Percentiles rank a stretch among this genome's conserved stretches.
Evolutionary conservation across 139 green algal genomes (phyloP).

Genomic region (Trebouxia sp.): DNA sequence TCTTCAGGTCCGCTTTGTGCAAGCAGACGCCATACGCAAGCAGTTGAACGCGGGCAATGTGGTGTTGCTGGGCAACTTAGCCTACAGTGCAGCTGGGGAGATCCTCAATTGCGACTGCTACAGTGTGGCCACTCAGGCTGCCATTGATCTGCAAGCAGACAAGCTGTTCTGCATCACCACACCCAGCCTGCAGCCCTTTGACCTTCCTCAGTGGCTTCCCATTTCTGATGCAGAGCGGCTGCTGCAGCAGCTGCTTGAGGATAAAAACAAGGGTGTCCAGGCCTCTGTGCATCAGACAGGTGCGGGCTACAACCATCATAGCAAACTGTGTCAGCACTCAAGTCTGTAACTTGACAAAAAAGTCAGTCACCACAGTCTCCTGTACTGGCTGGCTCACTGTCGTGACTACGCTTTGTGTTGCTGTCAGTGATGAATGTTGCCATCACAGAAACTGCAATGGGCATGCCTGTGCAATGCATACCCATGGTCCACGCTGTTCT

Average conservation of each 20-base stretch:
- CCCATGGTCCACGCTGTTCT: too few species aligned
- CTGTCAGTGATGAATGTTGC: too few species aligned
- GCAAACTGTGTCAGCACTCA: too few species aligned
- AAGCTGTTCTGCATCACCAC: conserved; percentile 91
- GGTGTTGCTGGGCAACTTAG: conserved; percentile 89
- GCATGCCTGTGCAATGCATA: too few species aligned
- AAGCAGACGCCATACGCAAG: conserved; percentile 68
- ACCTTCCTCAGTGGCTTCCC: conserved; percentile 69
- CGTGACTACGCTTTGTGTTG: too few species aligned
- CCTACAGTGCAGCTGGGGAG: conserved; percentile 68
- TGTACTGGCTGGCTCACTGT: too few species aligned
- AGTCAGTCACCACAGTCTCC: background rate
- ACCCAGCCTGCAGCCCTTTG: conserved; percentile 18
- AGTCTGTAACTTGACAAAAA: too few species aligned
- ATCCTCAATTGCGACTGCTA: conserved; percentile 96
- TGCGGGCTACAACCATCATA: background rate
- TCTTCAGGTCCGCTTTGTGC: conserved; percentile 47
- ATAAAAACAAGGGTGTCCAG: background rate
- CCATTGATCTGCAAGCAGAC: conserved; percentile 80
- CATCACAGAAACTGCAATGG: too few species aligned
- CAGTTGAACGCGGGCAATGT: conserved; percentile 86
- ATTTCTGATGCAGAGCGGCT: conserved; percentile 62
- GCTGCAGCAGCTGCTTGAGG: conserved; percentile 9
- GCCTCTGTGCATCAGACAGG: background rate
- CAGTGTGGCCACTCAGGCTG: conserved; percentile 71